These are phyloP conservation scores for Mycena chlorophos DNA, from an alignment of 768 basidiomycete species.

Conservation along the genomic window DNA sequence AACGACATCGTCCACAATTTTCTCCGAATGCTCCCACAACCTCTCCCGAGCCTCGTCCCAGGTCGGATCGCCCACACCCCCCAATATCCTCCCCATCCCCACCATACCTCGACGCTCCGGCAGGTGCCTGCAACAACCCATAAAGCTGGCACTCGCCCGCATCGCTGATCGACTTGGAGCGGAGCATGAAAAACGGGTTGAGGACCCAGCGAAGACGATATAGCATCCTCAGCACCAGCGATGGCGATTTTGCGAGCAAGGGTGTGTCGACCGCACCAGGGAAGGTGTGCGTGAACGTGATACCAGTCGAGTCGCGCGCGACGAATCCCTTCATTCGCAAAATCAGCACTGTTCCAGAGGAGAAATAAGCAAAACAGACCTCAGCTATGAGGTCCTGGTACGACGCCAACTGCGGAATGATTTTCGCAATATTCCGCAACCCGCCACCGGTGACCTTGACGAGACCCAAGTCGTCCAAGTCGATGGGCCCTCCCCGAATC, in stretches of 20 bases:
- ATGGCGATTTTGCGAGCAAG: slow-evolving; percentile 1
- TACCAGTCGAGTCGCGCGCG: background rate
- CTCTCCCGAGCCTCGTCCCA: background rate
- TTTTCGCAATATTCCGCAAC: background rate
- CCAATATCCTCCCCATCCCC: slow-evolving; percentile 6
- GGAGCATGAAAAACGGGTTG: background rate
- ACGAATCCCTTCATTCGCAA: slow-evolving; percentile 9
- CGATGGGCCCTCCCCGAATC: slow-evolving; percentile 26
- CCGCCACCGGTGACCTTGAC: slow-evolving; percentile 10
- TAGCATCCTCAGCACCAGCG: background rate
- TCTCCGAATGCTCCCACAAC: slow-evolving; percentile 8
- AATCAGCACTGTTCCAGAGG: background rate
- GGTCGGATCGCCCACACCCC: background rate
- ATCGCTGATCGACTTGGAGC: slow-evolving; percentile 3
- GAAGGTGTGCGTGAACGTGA: slow-evolving; percentile 4
- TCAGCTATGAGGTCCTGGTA: slow-evolving; percentile 12
- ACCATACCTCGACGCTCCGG: slow-evolving; percentile 4
- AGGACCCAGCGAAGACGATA: slow-evolving; percentile 3
- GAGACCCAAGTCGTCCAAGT: slow-evolving; percentile 34
- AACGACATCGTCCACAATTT: background rate
- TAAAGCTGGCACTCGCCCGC: slow-evolving; percentile 10
- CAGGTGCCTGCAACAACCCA: slow-evolving; percentile 1
- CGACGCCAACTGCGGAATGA: background rate
- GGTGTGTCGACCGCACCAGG: slow-evolving; percentile 9
- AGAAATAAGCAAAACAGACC: background rate